Conservation (phyloP, 2,329 filamentous ascomycete genomes). For the Fusarium neocosmosporiellum region DNA sequence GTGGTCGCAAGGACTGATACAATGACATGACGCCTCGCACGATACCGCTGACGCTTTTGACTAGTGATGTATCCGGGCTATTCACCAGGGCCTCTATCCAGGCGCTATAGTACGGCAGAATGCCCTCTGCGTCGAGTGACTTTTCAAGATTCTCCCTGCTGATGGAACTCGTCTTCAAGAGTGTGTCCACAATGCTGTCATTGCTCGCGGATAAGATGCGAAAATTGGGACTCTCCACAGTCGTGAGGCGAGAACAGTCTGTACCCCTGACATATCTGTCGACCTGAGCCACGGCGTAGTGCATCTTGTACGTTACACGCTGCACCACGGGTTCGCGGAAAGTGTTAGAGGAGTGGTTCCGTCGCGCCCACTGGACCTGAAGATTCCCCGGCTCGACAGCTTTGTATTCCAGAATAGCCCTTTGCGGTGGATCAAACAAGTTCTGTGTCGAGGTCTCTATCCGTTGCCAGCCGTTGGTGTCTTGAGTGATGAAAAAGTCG, state of each 20-base stretch:
- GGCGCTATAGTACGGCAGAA: neutral
- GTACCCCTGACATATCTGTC: neutral
- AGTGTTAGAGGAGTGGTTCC: neutral
- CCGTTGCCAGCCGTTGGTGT: neutral
- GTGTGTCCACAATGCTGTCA: neutral
- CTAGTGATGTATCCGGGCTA: neutral
- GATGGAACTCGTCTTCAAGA: neutral
- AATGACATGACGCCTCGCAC: neutral
- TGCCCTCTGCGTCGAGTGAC: neutral
- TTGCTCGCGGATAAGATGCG: neutral
- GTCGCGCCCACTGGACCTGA: neutral
- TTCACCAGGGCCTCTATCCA: neutral
- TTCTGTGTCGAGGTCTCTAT: neutral
- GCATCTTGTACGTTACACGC: conserved; percentile 6
- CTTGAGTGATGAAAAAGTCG: neutral
- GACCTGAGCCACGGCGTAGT: conserved; percentile 7
- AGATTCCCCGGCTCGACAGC: neutral
- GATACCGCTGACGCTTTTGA: neutral
- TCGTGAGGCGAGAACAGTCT: neutral
- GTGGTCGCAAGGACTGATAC: neutral
- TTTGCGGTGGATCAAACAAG: neutral
- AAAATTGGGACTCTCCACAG: neutral
- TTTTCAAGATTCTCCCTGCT: neutral
- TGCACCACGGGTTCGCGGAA: neutral
- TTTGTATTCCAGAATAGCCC: neutral